phyloP scores from a whole-genome alignment of 495 filamentous ascomycete species.

The Penicillium maclennaniae region DNA sequence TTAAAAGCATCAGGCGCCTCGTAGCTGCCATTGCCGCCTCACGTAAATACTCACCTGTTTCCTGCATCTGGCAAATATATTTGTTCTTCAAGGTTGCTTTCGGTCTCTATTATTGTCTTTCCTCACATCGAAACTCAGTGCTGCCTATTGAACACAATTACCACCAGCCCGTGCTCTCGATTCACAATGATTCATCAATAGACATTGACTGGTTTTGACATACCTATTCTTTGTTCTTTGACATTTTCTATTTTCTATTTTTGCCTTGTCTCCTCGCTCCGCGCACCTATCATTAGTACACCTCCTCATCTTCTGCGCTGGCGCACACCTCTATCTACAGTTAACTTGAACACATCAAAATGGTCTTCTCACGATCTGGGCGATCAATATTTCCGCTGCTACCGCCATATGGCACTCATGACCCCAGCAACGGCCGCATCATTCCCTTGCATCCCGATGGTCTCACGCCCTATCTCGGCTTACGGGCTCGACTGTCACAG shows the following conservation, averaged over 20 bases:
- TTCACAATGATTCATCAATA: slow-evolving; percentile 9
- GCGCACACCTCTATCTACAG: neutral
- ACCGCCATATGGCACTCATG: slow-evolving; percentile 43
- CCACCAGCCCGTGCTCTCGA: neutral
- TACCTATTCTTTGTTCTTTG: slow-evolving; percentile 4
- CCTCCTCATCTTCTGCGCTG: slow-evolving; percentile 1
- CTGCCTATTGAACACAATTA: slow-evolving; percentile 3
- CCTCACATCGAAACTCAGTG: neutral
- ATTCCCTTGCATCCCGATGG: slow-evolving; percentile 60
- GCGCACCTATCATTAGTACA: neutral
- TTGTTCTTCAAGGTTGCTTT: slow-evolving; percentile 7
- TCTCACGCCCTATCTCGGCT: slow-evolving; percentile 89
- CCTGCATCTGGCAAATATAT: slow-evolving; percentile 2
- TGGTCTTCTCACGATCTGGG: slow-evolving; percentile 32
- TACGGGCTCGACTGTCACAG: slow-evolving; percentile 86
- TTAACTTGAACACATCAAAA: slow-evolving; percentile 7
- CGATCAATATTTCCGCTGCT: slow-evolving; percentile 41
- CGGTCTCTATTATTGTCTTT: slow-evolving; percentile 8
- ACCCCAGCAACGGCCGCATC: slow-evolving; percentile 31
- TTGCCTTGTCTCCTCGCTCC: neutral
- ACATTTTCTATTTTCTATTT: neutral
- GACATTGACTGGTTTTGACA: slow-evolving; percentile 9
- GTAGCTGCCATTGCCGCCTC: slow-evolving; percentile 14
- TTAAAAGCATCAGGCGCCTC: slow-evolving; percentile 2
- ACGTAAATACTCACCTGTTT: neutral